phyloP scores from a whole-genome alignment of 164 flowering plant species.

The Liquidambar formosana region DNA sequence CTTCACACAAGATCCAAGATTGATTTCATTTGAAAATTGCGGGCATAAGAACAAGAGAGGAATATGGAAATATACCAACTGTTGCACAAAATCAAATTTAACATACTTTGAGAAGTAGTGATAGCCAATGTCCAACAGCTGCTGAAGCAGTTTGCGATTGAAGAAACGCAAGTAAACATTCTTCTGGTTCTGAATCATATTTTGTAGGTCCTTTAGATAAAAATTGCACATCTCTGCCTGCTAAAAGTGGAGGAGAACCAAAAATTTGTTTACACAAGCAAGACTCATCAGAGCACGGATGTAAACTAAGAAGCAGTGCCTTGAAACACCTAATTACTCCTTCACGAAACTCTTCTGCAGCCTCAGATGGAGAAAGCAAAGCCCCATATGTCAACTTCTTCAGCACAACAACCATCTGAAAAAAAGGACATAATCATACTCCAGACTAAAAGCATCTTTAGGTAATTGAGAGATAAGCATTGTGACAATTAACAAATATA shows the following conservation, averaged over 20 bases:
- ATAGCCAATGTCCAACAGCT: constrained; percentile 97
- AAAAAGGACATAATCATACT: constrained; percentile 6
- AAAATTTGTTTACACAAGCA: constrained; percentile 59
- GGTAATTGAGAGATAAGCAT: not conserved
- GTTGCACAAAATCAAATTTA: not conserved
- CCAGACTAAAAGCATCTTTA: not conserved
- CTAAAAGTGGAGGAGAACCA: constrained; percentile 46
- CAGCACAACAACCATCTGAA: constrained; percentile 75
- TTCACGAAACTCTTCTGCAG: constrained; percentile 93
- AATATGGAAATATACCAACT: not conserved
- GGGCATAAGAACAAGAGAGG: not conserved
- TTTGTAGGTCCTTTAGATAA: constrained; percentile 8
- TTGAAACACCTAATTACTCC: constrained; percentile 79
- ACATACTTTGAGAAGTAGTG: constrained; percentile 83
- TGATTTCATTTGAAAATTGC: not conserved
- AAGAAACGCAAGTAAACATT: constrained; percentile 82
- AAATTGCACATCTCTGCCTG: constrained; percentile 19
- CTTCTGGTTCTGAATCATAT: constrained; percentile 29
- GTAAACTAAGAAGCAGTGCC: constrained; percentile 59
- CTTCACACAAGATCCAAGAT: constrained; percentile 39
- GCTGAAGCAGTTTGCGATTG: constrained; percentile 79
- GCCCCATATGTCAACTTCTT: constrained; percentile 84
- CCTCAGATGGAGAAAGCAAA: constrained; percentile 70
- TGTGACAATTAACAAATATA: not conserved
- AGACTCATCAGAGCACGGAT: constrained; percentile 47